Conservation (phyloP, 805 yeast species). For the Ogataea philodendri region DNA sequence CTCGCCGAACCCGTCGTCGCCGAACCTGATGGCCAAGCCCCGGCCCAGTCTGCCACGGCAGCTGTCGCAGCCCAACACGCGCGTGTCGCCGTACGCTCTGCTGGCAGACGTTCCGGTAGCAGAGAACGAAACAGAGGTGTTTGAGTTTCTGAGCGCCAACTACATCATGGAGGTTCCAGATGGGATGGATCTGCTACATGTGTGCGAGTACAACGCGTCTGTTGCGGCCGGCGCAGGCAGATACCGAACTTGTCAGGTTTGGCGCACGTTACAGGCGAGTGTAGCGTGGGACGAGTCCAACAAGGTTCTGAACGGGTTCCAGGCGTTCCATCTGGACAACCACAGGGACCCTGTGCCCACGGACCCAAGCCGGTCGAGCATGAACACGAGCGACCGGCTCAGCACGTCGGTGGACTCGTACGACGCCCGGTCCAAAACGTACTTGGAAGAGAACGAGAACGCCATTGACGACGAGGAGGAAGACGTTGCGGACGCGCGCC, state of each 20-base stretch:
- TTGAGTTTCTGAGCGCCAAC: conserved; percentile 48
- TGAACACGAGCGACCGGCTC: conserved; percentile 21
- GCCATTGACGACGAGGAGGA: conserved; percentile 28
- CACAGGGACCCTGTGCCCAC: conserved; percentile 20
- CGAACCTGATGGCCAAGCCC: conserved; percentile 13
- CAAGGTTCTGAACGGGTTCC: conserved; percentile 18
- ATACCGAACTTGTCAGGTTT: conserved; percentile 57
- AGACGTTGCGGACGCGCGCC: conserved; percentile 8
- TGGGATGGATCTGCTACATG: conserved; percentile 50
- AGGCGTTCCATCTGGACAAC: conserved; percentile 9
- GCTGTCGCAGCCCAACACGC: conserved; percentile 17
- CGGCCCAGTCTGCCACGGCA: conserved; percentile 22
- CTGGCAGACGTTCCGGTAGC: conserved; percentile 44
- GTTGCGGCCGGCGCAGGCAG: conserved; percentile 51
- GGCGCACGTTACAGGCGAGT: conserved; percentile 56
- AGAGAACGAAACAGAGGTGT: conserved; percentile 41
- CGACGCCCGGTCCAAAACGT: conserved; percentile 2
- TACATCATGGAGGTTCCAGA: conserved; percentile 48
- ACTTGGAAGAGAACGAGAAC: conserved; percentile 21
- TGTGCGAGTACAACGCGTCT: conserved; percentile 55
- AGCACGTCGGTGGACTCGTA: conserved; percentile 25
- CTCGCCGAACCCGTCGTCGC: conserved; percentile 16
- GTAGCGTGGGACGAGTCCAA: conserved; percentile 35
- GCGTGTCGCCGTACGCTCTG: conserved; percentile 34
- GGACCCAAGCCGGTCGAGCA: conserved; percentile 23